Evolutionary conservation across 495 filamentous ascomycete species (phyloP), one percentile per base, ranked within the genome.

Genomic region (Xylaria telfairii): DNA sequence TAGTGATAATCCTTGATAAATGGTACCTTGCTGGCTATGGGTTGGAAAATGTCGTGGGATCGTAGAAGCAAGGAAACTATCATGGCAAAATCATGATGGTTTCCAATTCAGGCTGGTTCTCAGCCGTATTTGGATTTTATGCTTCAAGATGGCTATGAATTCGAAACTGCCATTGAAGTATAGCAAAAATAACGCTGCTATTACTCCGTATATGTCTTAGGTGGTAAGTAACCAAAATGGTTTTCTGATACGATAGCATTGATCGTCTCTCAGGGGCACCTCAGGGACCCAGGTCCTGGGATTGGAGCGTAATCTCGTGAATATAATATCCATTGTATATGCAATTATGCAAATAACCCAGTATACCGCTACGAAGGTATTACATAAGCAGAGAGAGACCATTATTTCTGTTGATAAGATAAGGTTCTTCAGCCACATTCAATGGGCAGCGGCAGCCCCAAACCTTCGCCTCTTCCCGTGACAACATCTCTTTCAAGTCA

Each of bases 361-460:
- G n/a, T n/a, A n/a, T n/a, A n/a, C n/a, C n/a, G n/a, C n/a, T n/a
- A n/a, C n/a, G n/a, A n/a, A n/a, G n/a, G n/a, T n/a, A 4, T 53
- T 53, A 1, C 9, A 53, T 53, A 26, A 12, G 21, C 21, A 24
- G 4, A 51, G 21, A 24, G n/a, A 37, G n/a, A n/a, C 34, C 34
- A 7, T 9, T 51, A 51, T 12, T 51, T 24, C 15, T 0, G 26
- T 24, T 56, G 53, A 56, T 56, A 56, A 56, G 53, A 56, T 56
- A 56, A 56, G 53, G 7, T n/a, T 6, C 32, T 21, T 59, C 56
- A 59, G 56, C 56, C 56, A 59, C 56, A 57, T 24, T 26, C n/a
- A 61, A 24, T 26, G 56, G 10, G 6, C 30, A 12, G 56, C 21
- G 32, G 19, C 61, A 30, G 61, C 39, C 39, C 61, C 41, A 41